phyloP scores from a whole-genome alignment of 345 rosid species.

The Corymbia maculata region DNA sequence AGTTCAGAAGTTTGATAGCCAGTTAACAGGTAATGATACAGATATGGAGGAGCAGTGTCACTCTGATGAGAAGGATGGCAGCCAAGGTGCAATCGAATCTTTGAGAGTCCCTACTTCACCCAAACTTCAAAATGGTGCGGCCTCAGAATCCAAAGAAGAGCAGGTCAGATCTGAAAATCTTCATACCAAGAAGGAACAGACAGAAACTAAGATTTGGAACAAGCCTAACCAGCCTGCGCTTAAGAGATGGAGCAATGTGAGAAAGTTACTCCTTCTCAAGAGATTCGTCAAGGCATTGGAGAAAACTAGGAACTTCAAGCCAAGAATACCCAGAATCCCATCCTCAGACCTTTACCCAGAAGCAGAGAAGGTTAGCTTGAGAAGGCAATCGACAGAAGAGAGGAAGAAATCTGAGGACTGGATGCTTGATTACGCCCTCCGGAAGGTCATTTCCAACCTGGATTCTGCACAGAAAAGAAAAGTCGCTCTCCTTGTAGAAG shows the following conservation, averaged over 20 bases:
- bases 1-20: conserved; percentile 46
- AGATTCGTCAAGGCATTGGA: conserved; percentile 80
- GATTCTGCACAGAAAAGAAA: conserved; percentile 72
- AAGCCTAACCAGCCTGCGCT: background rate
- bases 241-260: conserved; percentile 77
- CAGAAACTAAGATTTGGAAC: background rate
- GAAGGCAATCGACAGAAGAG: conserved; percentile 51
- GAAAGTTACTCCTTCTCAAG: conserved; percentile 54
- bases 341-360: conserved; percentile 41
- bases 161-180: background rate
- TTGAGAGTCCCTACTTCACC: conserved; percentile 9
- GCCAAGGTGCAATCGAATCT: conserved; percentile 12
- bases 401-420: conserved; percentile 75
- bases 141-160: background rate
- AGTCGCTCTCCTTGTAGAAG: conserved; percentile 88
- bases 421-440: conserved; percentile 93
- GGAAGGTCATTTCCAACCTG: conserved; percentile 60
- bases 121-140: conserved; percentile 1
- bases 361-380: conserved; percentile 56
- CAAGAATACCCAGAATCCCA: conserved; percentile 22
- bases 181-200: background rate
- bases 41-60: conserved; percentile 15
- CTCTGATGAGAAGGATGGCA: conserved; percentile 17
- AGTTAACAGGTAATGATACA: conserved; percentile 23
- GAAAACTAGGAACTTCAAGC: conserved; percentile 45